These are phyloP conservation scores for Rhodocollybia butyracea DNA, from an alignment of 768 basidiomycete genomes.

Conservation along the genomic window DNA sequence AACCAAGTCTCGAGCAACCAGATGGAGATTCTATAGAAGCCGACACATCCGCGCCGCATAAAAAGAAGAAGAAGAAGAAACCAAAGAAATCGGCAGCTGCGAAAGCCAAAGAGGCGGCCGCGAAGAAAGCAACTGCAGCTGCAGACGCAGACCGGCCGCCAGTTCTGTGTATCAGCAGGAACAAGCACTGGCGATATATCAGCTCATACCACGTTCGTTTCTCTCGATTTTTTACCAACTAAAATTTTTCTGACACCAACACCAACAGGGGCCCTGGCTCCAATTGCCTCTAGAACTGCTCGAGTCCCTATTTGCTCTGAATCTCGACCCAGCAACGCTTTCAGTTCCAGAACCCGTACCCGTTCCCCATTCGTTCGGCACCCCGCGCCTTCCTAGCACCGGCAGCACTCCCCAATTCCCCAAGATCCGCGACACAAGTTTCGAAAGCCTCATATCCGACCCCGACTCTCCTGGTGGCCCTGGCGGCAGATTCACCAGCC, in stretches of 20 bases:
- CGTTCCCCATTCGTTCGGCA: slow-evolving; percentile 4
- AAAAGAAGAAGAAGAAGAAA: slow-evolving; percentile 74
- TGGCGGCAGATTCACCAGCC: neutral
- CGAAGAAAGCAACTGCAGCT: slow-evolving; percentile 25
- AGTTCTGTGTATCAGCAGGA: slow-evolving; percentile 82
- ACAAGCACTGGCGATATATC: slow-evolving; percentile 94
- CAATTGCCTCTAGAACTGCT: slow-evolving; percentile 84
- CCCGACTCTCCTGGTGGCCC: slow-evolving; percentile 44
- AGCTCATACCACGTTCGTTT: slow-evolving; percentile 82
- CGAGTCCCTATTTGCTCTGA: slow-evolving; percentile 76
- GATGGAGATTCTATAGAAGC: neutral
- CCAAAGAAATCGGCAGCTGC: slow-evolving; percentile 50
- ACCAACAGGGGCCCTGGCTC: slow-evolving; percentile 88
- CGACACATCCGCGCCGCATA: slow-evolving; percentile 25
- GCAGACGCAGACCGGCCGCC: slow-evolving; percentile 49
- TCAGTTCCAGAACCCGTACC: slow-evolving; percentile 38
- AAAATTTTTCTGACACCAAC: neutral
- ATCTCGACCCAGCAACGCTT: slow-evolving; percentile 69
- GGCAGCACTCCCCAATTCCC: neutral
- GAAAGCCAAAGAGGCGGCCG: slow-evolving; percentile 33
- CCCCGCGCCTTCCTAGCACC: slow-evolving; percentile 11
- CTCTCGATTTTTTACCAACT: neutral
- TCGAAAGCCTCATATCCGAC: slow-evolving; percentile 39
- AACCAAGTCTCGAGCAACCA: neutral
- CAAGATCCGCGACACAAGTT: slow-evolving; percentile 45